Evolutionary conservation across 164 flowering plant genomes (phyloP), one percentile per base, ranked within the genome.

Genomic region (Nelumbo lutea): DNA sequence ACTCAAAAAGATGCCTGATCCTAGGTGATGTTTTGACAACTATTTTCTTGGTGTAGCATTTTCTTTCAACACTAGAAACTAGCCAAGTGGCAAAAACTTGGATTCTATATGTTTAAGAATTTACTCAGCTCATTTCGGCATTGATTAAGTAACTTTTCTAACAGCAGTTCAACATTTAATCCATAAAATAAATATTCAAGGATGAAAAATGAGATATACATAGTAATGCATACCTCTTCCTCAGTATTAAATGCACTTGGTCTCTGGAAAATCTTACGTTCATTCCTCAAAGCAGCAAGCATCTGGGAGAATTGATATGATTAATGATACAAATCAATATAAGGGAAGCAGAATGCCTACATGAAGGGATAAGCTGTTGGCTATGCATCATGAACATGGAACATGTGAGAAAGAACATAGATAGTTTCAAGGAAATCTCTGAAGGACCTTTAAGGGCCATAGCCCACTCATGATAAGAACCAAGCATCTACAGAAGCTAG

Each of bases 211-310:
- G 15, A 11, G 13, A 64, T 62, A 10, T n/a, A 6, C 51, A 57
- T 7, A 56, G 39, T 51, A 58, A 39, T 40, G 13, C 44, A 42
- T 80, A 93, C 99, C 99, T 96, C 99, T 39, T 88, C 81, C 79
- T 96, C 99, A 0, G 86, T 82, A 73, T 88, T 96, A 67, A 93
- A 91, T 68, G 86, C 80, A 59, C 83, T 75, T 5, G 65, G 73
- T 72, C 71, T 69, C 59, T 78, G 81, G 47, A 83, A 78, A 66
- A 70, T 42, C 68, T 65, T 81, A 66, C 65, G 72, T 69, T 90
- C 95, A 68, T 87, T 93, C 80, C 86, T 84, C 78, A 96, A 74
- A 72, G 97, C 91, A 73, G 98, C 99, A 77, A 93, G 86, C 96
- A 96, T 87, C 99, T 96, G 78, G 58, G 83, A 73, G 53, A 39